phyloP scores from a whole-genome alignment of 495 filamentous ascomycete genomes.

The Hypomontagnella monticulosa region DNA sequence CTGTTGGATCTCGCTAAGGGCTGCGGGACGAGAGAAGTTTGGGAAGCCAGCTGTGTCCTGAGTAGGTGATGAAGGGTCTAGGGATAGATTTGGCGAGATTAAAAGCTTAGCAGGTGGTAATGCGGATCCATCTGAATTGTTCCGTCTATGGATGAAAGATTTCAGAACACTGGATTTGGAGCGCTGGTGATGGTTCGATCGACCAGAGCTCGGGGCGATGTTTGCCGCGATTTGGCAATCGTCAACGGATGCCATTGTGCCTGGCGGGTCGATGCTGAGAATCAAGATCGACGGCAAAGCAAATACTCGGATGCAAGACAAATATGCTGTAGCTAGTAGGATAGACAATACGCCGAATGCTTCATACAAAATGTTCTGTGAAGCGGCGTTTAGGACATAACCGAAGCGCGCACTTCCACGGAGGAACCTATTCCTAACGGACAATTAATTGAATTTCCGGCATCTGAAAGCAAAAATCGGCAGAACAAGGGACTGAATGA shows the following conservation, averaged over 20 bases:
- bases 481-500: slow-evolving; percentile 9
- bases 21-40: slow-evolving; percentile 48
- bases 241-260: slow-evolving; percentile 40
- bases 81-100: slow-evolving; percentile 38
- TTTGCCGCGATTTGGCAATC: slow-evolving; percentile 35
- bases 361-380: slow-evolving; percentile 9
- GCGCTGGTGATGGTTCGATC: slow-evolving; percentile 49
- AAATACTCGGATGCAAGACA: slow-evolving; percentile 17
- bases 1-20: slow-evolving; percentile 61
- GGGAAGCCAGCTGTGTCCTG: slow-evolving; percentile 39
- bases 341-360: slow-evolving; percentile 12
- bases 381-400: slow-evolving; percentile 29
- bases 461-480: slow-evolving; percentile 19
- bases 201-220: slow-evolving; percentile 28
- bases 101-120: slow-evolving; percentile 49
- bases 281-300: neutral
- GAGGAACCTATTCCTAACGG: slow-evolving; percentile 17
- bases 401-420: slow-evolving; percentile 3
- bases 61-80: slow-evolving; percentile 29
- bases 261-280: slow-evolving; percentile 4
- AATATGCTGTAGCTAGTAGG: slow-evolving; percentile 12
- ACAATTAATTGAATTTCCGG: slow-evolving; percentile 17
- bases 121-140: slow-evolving; percentile 56
- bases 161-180: slow-evolving; percentile 67
- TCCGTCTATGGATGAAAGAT: slow-evolving; percentile 65